Percentiles rank a stretch among this genome's conserved stretches.
Evolutionary conservation across 257 asterid genomes (phyloP).

Genomic region (Solanum stenotomum): DNA sequence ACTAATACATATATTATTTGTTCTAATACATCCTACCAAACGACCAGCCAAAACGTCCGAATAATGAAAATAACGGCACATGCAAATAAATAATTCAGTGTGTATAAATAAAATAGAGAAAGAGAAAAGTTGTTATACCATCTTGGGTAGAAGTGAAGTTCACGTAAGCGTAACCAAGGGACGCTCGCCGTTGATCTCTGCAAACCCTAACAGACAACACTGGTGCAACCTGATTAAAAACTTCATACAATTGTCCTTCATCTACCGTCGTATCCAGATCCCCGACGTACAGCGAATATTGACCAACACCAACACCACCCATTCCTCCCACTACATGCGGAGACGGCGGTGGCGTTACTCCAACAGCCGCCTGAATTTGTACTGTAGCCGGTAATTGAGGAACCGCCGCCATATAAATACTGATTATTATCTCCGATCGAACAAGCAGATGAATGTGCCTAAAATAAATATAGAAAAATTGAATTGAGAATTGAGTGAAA

Average conservation of each 20-base stretch:
- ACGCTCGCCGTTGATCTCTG: conserved; percentile 49
- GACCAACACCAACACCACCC: conserved; percentile 5
- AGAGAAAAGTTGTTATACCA: conserved; percentile 26
- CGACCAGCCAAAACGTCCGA: not conserved
- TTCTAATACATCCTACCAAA: too few relatives aligned
- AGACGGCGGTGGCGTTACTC: conserved; percentile 18
- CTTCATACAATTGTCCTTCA: conserved; percentile 51
- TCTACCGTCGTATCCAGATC: conserved; percentile 64
- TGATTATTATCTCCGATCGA: not conserved
- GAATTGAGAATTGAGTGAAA: not conserved
- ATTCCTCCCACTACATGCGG: not conserved
- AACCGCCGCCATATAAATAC: conserved; percentile 9
- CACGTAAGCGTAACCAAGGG: conserved; percentile 74
- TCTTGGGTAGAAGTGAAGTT: conserved; percentile 51
- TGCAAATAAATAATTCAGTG: not conserved
- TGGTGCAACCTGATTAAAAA: conserved; percentile 59
- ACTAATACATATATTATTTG: too few relatives aligned
- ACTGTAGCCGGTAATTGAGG: conserved; percentile 19
- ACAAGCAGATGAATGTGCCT: not conserved
- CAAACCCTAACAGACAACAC: conserved; percentile 70
- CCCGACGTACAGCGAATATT: conserved; percentile 60
- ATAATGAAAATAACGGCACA: not conserved
- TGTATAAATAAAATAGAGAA: not conserved
- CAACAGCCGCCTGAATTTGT: conserved; percentile 14
- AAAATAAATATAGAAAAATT: not conserved